A percentile compares a stretch with the other conserved stretches of the same genome.
Conservation (phyloP, 306 rosid species). For the Cucurbita maxima region DNA sequence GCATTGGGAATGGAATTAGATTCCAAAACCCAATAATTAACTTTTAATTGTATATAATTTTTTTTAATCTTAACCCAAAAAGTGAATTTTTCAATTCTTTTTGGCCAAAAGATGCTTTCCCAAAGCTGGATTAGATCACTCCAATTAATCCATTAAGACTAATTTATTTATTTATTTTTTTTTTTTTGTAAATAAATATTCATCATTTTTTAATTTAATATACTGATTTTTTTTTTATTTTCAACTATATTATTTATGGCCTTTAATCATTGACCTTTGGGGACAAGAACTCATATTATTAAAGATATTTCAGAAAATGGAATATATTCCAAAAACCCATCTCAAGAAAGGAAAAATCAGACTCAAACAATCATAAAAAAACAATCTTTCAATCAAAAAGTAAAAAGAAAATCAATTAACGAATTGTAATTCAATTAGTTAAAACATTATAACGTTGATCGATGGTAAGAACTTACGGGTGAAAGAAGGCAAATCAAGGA, state of each 20-base stretch:
- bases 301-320: neutral
- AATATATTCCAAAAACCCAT: neutral
- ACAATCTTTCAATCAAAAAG: neutral
- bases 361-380: conserved; percentile 22
- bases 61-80: too few relatives aligned
- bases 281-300: neutral
- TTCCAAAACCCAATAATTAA: too few relatives aligned
- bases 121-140: neutral
- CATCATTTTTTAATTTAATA: neutral
- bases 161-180: too few relatives aligned
- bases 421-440: too few relatives aligned
- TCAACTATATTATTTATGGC: neutral
- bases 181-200: too few relatives aligned
- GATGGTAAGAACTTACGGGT: too few relatives aligned
- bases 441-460: too few relatives aligned
- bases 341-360: conserved; percentile 41
- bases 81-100: too few relatives aligned
- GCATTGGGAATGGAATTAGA: too few relatives aligned
- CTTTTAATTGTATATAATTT: too few relatives aligned
- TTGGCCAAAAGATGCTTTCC: neutral
- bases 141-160: neutral
- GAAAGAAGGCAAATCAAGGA: conserved; percentile 8
- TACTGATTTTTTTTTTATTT: neutral
- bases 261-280: neutral
- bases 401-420: too few relatives aligned